phyloP scores from a whole-genome alignment of 1,139 yeast species.

The Suhomyces ambrosiae region DNA sequence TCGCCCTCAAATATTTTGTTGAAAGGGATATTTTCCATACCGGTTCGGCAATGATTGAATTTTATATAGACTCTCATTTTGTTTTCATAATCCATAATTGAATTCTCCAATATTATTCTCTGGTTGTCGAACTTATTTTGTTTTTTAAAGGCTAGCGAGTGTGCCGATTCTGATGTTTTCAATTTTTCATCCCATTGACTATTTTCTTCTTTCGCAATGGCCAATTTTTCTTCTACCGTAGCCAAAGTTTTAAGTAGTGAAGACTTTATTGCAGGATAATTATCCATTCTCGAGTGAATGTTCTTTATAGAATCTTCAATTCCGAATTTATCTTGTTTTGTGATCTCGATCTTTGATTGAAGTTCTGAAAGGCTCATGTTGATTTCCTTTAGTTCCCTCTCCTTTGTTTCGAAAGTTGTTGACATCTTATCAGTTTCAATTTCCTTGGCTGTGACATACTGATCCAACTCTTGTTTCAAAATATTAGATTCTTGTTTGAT shows the following conservation, averaged over 20 bases:
- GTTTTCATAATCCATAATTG: slow-evolving; percentile 52
- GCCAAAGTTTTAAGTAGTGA: slow-evolving; percentile 5
- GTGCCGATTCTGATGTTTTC: slow-evolving; percentile 10
- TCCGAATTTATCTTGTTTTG: slow-evolving; percentile 2
- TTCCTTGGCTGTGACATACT: slow-evolving; percentile 18
- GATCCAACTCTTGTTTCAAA: slow-evolving; percentile 24
- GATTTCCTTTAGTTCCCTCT: slow-evolving; percentile 13
- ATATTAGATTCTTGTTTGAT: slow-evolving; percentile 20
- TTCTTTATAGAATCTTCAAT: slow-evolving; percentile 13
- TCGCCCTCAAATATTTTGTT: slow-evolving; percentile 24
- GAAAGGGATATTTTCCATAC: slow-evolving; percentile 12
- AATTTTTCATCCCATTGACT: slow-evolving; percentile 15
- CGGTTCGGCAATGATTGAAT: background rate
- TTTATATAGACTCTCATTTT: slow-evolving; percentile 34
- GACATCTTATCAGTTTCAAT: slow-evolving; percentile 21
- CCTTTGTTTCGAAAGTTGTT: slow-evolving; percentile 16
- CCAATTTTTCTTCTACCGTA: slow-evolving; percentile 8
- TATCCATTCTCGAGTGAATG: slow-evolving; percentile 19
- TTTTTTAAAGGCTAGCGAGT: slow-evolving; percentile 19
- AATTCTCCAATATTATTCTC: slow-evolving; percentile 50
- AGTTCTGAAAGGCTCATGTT: slow-evolving; percentile 10
- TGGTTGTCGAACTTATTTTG: slow-evolving; percentile 27
- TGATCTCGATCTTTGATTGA: slow-evolving; percentile 6
- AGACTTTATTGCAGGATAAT: slow-evolving; percentile 17
- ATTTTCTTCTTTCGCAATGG: slow-evolving; percentile 10